Evolutionary conservation across 208 protist genomes (phyloP), one percentile per base, ranked within the genome.

Genomic region (Crithidia bombi): DNA sequence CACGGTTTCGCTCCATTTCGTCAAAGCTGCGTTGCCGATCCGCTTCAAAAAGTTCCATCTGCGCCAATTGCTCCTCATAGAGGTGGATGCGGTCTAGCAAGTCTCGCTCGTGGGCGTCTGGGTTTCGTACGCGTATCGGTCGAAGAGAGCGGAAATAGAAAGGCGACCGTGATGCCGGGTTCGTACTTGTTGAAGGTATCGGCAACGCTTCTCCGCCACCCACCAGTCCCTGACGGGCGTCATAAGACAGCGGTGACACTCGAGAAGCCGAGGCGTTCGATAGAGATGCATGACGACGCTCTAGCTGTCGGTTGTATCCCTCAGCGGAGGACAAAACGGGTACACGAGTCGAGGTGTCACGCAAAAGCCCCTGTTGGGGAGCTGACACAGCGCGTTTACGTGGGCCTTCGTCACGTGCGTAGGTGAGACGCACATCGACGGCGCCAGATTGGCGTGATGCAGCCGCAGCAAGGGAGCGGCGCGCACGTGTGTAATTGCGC

Each of bases 1-100:
- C 87, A 5, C 90, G 81, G 9, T 82, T 79, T 11, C 67, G 79
- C 65, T 94, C 89, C 79, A 92, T 92, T 49, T 92, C 82, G 57
- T 86, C 78, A 69, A 91, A 91, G 36, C 79, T 82, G 30, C 74
- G 44, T 70, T 90, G 83, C n/a, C 86, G 65, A 58, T 88, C 89
- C 10, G 74, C 49, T 71, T 91, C 89, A 67, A 79, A 88, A 1
- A 62, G 59, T 59, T 88, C 77, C 69, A 87, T 82, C 43, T 88
- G 58, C 0, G 67, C 63, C 41, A 92, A 61, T 36, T 85, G 65
- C 52, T 68, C 64, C 52, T 87, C 75, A 64, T 88, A 92, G 28
- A 90, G 47, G 15, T 75, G 73, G 32, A 91, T 77, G 14, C 86
- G 84, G 25, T 92, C 73, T 4, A 83, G 67, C 23, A 95, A 59